phyloP scores from a whole-genome alignment of 1,139 yeast species.

The Keqinozyma sinolaborantium region DNA sequence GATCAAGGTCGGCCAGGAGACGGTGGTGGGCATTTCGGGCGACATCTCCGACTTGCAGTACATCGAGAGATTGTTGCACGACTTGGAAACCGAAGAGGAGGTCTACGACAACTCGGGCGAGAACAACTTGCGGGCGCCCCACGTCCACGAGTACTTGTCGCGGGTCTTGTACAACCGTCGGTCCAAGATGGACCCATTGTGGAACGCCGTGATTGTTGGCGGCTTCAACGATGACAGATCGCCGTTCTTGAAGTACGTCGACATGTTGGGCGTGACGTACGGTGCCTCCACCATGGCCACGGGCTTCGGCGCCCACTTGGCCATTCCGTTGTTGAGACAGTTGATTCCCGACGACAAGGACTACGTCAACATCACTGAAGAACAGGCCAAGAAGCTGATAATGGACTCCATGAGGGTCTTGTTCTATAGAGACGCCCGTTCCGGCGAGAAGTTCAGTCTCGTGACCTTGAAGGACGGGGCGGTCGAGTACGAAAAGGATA shows the following conservation, averaged over 20 bases:
- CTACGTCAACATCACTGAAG: conserved; percentile 62
- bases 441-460: conserved; percentile 78
- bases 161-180: conserved; percentile 85
- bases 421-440: conserved; percentile 94
- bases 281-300: conserved; percentile 89
- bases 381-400: conserved; percentile 70
- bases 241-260: conserved; percentile 81
- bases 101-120: conserved; percentile 77
- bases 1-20: conserved; percentile 74
- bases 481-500: conserved; percentile 59
- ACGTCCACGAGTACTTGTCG: conserved; percentile 84
- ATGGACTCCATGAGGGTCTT: conserved; percentile 91
- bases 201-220: conserved; percentile 93
- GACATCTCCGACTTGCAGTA: conserved; percentile 94
- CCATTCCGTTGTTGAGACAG: conserved; percentile 86
- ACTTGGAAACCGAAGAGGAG: conserved; percentile 69
- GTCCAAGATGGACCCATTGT: conserved; percentile 89
- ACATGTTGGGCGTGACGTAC: conserved; percentile 87
- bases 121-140: conserved; percentile 74
- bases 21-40: conserved; percentile 92
- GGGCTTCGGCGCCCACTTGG: conserved; percentile 95
- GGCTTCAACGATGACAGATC: conserved; percentile 71
- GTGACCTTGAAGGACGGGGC: conserved; percentile 59
- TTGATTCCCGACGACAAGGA: conserved; percentile 79
- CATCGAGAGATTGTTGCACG: conserved; percentile 69